These are phyloP conservation scores for Leccinum pellstonianum DNA, from an alignment of 768 basidiomycete genomes.

Conservation along the genomic window DNA sequence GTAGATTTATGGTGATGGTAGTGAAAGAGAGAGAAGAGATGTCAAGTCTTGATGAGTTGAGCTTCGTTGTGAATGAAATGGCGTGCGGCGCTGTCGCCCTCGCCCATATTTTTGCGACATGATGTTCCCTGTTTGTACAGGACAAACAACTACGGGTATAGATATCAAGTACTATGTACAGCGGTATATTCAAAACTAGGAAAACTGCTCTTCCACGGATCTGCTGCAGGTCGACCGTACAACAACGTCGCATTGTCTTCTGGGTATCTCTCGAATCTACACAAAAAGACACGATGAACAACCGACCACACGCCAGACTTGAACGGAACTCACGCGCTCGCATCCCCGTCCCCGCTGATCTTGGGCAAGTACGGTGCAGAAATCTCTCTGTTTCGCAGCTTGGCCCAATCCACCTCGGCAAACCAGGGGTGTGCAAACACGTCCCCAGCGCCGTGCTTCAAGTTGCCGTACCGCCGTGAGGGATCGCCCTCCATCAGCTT, in stretches of 20 bases:
- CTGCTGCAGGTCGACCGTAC: slow-evolving; percentile 59
- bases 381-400: slow-evolving; percentile 79
- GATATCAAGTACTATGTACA: slow-evolving; percentile 35
- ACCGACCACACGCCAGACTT: background rate
- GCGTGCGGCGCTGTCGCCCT: slow-evolving; percentile 14
- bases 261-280: slow-evolving; percentile 75
- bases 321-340: slow-evolving; percentile 71
- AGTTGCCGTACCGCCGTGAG: slow-evolving; percentile 84
- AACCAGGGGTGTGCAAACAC: slow-evolving; percentile 96
- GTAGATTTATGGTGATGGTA: background rate
- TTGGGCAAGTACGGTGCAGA: slow-evolving; percentile 94
- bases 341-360: slow-evolving; percentile 90
- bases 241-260: slow-evolving; percentile 62
- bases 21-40: slow-evolving; percentile 3
- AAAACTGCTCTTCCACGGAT: slow-evolving; percentile 68
- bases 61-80: slow-evolving; percentile 18
- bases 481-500: slow-evolving; percentile 90
- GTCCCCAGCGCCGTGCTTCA: slow-evolving; percentile 84
- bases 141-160: slow-evolving; percentile 24
- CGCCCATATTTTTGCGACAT: slow-evolving; percentile 37
- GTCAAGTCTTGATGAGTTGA: slow-evolving; percentile 10
- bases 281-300: background rate
- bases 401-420: slow-evolving; percentile 88
- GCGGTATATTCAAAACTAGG: slow-evolving; percentile 71
- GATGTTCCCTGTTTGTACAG: slow-evolving; percentile 35